These are phyloP conservation scores for Rhizopus delemar DNA, from an alignment of 371 early-diverging fungal species.

Conservation along the genomic window DNA sequence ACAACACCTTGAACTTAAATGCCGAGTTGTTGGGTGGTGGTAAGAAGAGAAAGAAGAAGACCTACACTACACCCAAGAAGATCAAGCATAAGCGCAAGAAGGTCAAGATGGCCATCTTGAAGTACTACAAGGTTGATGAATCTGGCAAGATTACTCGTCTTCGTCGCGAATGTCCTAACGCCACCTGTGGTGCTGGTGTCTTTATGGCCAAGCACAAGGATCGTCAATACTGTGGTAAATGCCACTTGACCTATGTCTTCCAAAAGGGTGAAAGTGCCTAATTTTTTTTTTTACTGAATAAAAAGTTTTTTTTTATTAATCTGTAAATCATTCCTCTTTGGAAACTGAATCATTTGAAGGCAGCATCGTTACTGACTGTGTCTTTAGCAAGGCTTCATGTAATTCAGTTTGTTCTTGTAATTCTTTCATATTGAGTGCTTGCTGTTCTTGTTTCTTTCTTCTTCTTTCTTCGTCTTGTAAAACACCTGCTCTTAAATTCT, in stretches of 20 bases:
- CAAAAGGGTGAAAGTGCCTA: constrained; percentile 37
- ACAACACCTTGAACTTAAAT: constrained; percentile 84
- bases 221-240: constrained; percentile 91
- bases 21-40: constrained; percentile 79
- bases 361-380: constrained; percentile 39
- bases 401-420: constrained; percentile 49
- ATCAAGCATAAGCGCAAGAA: constrained; percentile 97
- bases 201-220: constrained; percentile 97
- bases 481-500: constrained; percentile 37
- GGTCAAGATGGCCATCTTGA: constrained; percentile 95
- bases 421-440: constrained; percentile 44
- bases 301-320: constrained; percentile 9
- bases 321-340: constrained; percentile 28
- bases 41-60: constrained; percentile 98
- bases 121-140: constrained; percentile 96
- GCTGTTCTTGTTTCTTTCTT: constrained; percentile 38
- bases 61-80: constrained; percentile 98
- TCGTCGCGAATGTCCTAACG: constrained; percentile 92
- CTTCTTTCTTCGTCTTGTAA: constrained; percentile 46
- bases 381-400: constrained; percentile 46
- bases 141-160: constrained; percentile 96
- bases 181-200: constrained; percentile 95
- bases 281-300: constrained; percentile 2
- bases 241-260: constrained; percentile 59
- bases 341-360: constrained; percentile 42